Percentiles rank a stretch among this genome's conserved stretches.
phyloP scores from a whole-genome alignment of 768 basidiomycete genomes.

The Leccinum aurantiacum region DNA sequence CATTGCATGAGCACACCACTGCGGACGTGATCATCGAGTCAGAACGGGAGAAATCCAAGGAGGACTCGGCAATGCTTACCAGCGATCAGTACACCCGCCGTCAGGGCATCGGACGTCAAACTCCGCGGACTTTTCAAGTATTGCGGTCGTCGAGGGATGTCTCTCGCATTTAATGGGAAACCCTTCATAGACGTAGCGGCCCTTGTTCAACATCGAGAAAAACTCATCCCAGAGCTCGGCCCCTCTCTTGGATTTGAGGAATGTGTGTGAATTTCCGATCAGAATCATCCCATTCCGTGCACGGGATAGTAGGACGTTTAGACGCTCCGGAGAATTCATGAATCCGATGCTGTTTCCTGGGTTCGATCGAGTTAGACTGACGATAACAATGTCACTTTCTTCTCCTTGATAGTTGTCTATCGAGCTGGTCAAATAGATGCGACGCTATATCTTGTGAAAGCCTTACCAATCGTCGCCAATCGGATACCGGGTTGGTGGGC shows the following conservation, averaged over 20 bases:
- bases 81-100: slow-evolving; percentile 61
- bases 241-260: slow-evolving; percentile 54
- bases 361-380: slow-evolving; percentile 64
- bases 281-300: slow-evolving; percentile 65
- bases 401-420: slow-evolving; percentile 79
- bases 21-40: not conserved
- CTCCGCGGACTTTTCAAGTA: slow-evolving; percentile 41
- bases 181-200: slow-evolving; percentile 55
- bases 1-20: slow-evolving; percentile 21
- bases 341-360: slow-evolving; percentile 59
- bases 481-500: slow-evolving; percentile 42
- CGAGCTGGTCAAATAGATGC: not conserved
- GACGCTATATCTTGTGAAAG: not conserved
- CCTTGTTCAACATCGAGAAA: slow-evolving; percentile 42
- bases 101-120: slow-evolving; percentile 59
- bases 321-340: slow-evolving; percentile 66
- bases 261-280: slow-evolving; percentile 66
- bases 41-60: not conserved
- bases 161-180: slow-evolving; percentile 59
- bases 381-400: slow-evolving; percentile 68
- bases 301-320: slow-evolving; percentile 73
- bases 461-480: slow-evolving; percentile 65
- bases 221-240: slow-evolving; percentile 50
- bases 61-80: slow-evolving; percentile 40
- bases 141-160: slow-evolving; percentile 43